A percentile compares a stretch with the other conserved stretches of the same genome.
phyloP scores from a whole-genome alignment of 805 yeast genomes.

The Candida berthetii region DNA sequence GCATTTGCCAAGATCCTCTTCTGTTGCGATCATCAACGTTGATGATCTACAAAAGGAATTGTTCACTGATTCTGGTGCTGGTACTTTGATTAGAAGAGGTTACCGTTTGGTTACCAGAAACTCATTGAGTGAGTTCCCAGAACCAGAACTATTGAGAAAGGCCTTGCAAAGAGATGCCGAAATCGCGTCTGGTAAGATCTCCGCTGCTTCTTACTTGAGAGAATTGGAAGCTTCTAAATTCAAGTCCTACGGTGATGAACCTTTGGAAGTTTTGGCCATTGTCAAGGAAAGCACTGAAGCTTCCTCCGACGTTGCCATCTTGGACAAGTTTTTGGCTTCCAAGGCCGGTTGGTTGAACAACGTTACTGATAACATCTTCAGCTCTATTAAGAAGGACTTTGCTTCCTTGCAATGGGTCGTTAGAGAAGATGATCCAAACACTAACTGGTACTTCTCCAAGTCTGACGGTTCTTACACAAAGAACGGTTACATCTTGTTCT shows the following conservation, averaged over 20 bases:
- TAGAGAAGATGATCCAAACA: conserved; percentile 83
- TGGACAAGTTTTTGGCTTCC: conserved; percentile 83
- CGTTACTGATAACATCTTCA: conserved; percentile 92
- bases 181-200: conserved; percentile 58
- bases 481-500: conserved; percentile 84
- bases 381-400: conserved; percentile 71
- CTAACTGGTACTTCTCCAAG: conserved; percentile 86
- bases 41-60: conserved; percentile 94
- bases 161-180: conserved; percentile 76
- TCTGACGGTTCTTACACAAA: conserved; percentile 92
- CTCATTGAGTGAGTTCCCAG: conserved; percentile 59
- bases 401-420: conserved; percentile 80
- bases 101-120: conserved; percentile 75
- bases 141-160: conserved; percentile 70
- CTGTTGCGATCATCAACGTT: conserved; percentile 96
- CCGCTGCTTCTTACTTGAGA: conserved; percentile 79
- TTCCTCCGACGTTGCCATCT: conserved; percentile 44
- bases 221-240: conserved; percentile 56
- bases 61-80: conserved; percentile 98
- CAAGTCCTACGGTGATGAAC: conserved; percentile 91
- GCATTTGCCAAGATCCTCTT: conserved; percentile 92
- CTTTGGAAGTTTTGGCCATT: conserved; percentile 88
- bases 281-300: conserved; percentile 45
- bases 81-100: conserved; percentile 97
- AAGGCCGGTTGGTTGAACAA: conserved; percentile 96